Percentiles rank a stretch among this genome's conserved stretches.
Evolutionary conservation across 805 yeast genomes (phyloP).

Genomic region (Clavispora santaluciae): DNA sequence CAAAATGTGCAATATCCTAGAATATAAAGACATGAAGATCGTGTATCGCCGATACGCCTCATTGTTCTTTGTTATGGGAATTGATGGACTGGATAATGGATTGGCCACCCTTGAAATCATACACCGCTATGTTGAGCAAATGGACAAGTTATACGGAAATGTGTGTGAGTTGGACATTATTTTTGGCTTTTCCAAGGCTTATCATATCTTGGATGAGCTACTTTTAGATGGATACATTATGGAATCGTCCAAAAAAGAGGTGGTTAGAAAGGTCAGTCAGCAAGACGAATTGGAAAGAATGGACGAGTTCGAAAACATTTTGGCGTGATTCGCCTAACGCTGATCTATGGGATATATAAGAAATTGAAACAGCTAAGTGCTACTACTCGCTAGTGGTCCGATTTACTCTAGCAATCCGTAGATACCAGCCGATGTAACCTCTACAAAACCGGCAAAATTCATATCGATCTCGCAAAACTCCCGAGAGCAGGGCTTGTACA

Average conservation of each 20-base stretch:
- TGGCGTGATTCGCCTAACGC: conserved; percentile 16
- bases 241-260: conserved; percentile 78
- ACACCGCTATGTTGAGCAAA: conserved; percentile 91
- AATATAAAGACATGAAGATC: conserved; percentile 77
- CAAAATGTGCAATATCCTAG: conserved; percentile 93
- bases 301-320: conserved; percentile 51
- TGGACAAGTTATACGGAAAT: conserved; percentile 93
- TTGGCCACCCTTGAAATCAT: conserved; percentile 77
- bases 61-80: conserved; percentile 82
- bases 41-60: conserved; percentile 93
- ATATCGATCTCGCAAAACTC: too few relatives aligned
- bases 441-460: too few relatives aligned
- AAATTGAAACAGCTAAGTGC: too few relatives aligned
- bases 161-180: conserved; percentile 96
- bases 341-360: background rate
- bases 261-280: conserved; percentile 67
- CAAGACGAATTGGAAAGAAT: conserved; percentile 84
- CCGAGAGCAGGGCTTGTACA: too few relatives aligned
- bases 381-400: too few relatives aligned
- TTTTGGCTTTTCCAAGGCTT: conserved; percentile 91
- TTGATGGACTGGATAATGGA: conserved; percentile 82
- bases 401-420: too few relatives aligned
- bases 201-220: conserved; percentile 85
- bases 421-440: too few relatives aligned
- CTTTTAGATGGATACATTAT: conserved; percentile 83